Evolutionary conservation across 2,329 filamentous ascomycete species (phyloP), one percentile per base, ranked within the genome.

Genomic region (Paracoccidioides brasiliensis): DNA sequence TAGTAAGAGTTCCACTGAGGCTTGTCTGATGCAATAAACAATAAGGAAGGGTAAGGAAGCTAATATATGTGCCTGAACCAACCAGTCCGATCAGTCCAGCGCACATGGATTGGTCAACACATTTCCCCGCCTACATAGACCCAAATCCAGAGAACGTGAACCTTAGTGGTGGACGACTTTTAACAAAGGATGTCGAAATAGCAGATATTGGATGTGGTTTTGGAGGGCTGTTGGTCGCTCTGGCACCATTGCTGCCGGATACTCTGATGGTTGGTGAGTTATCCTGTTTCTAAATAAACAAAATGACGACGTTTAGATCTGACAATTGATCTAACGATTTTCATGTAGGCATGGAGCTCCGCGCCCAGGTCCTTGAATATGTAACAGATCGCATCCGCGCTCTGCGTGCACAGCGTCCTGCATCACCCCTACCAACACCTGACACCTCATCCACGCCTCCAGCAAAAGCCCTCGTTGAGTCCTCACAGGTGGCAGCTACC

Each of bases 151-250:
- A 61, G 10, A 65, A 67, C 52, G 64, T 60, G 52, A 73, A 65
- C 37, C 61, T 68, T 15, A 58, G 56, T 28, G 70, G 67, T 30
- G 60, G 63, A 59, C 66, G 58, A 68, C 69, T 64, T 67, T 71
- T 86, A 58, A 76, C 74, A 38, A 85, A 86, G 68, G 78, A 88
- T 58, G 85, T 98, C 49, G 90, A 96, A 68, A 83, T 98, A 48
- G 90, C 91, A 61, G 93, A 98, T 73, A 96, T 98, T 67, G 93
- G 93, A 32, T 98, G 93, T 69, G 93, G 93, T 4, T 98, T 95
- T 69, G 93, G 93, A 49, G 93, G 93, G 5, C 76, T 98, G 56
- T 78, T 95, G 3, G 85, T 97, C 60, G 90, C 89, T 5, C 79
- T 98, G 49, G 84, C 88, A 10, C 88, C 90, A 0, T 76, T 84